phyloP scores from a whole-genome alignment of 495 filamentous ascomycete genomes.

The Elaphomyces granulatus region DNA sequence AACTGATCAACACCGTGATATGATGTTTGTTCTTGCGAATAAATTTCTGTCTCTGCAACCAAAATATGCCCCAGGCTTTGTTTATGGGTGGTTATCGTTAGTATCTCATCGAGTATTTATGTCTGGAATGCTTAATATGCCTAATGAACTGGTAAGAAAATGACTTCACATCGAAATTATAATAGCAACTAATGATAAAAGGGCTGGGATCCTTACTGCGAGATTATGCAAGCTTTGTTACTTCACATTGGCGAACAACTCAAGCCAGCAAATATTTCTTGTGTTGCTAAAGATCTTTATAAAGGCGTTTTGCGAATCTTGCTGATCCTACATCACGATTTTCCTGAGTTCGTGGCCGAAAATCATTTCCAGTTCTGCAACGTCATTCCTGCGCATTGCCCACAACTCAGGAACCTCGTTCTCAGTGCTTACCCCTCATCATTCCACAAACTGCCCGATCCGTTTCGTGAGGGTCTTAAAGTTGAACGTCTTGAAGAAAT shows the following conservation, averaged over 20 bases:
- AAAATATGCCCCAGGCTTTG: slow-evolving; percentile 59
- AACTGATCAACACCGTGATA: slow-evolving; percentile 46
- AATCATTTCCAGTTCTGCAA: slow-evolving; percentile 77
- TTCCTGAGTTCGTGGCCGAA: slow-evolving; percentile 79
- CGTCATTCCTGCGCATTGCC: slow-evolving; percentile 69
- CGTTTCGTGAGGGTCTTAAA: slow-evolving; percentile 64
- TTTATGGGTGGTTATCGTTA: slow-evolving; percentile 70
- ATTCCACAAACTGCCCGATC: slow-evolving; percentile 64
- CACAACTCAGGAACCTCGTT: slow-evolving; percentile 79
- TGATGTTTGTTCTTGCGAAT: slow-evolving; percentile 56
- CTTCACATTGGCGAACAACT: slow-evolving; percentile 65
- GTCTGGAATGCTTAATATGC: slow-evolving; percentile 59
- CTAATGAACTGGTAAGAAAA: slow-evolving; percentile 34
- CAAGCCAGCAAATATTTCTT: slow-evolving; percentile 53
- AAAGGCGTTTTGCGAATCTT: slow-evolving; percentile 69
- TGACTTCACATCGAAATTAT: slow-evolving; percentile 3
- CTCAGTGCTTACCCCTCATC: slow-evolving; percentile 69
- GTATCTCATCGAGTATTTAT: slow-evolving; percentile 78
- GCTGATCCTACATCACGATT: slow-evolving; percentile 82
- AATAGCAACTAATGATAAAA: slow-evolving; percentile 10
- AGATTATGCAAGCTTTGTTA: slow-evolving; percentile 61
- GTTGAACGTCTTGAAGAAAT: slow-evolving; percentile 69
- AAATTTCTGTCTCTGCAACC: slow-evolving; percentile 68
- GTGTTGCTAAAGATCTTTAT: slow-evolving; percentile 68
- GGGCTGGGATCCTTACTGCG: slow-evolving; percentile 64